A percentile compares a stretch with the other conserved stretches of the same genome.
Evolutionary conservation across 225 moss, liverwort and hornwort genomes (phyloP).

Genomic region (Polytrichum formosum): DNA sequence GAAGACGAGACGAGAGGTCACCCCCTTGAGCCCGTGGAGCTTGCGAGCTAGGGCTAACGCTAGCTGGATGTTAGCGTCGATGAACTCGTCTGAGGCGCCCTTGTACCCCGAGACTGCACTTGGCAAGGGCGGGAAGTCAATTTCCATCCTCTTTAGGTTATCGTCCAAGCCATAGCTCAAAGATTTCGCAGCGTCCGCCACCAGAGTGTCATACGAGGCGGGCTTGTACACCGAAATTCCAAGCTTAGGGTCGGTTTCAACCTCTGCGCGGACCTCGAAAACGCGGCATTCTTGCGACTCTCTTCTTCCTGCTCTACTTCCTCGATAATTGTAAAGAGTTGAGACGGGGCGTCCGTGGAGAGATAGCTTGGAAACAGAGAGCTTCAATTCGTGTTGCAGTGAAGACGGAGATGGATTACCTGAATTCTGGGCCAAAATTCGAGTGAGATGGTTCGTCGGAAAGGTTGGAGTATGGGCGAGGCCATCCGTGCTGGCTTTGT

Average conservation of each 20-base stretch:
- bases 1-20: conserved; percentile 67
- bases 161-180: conserved; percentile 67
- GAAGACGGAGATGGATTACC: too few species aligned
- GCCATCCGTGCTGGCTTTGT: neutral
- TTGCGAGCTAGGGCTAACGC: conserved; percentile 79
- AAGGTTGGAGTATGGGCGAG: neutral
- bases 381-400: too few species aligned
- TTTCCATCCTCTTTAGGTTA: conserved; percentile 63
- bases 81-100: conserved; percentile 92
- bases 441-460: conserved; percentile 12
- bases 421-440: conserved; percentile 6
- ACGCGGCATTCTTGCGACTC: conserved; percentile 1
- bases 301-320: conserved; percentile 4
- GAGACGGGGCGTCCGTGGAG: conserved; percentile 3
- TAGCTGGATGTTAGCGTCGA: conserved; percentile 90
- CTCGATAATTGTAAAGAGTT: neutral
- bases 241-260: conserved; percentile 49
- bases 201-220: conserved; percentile 63
- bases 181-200: conserved; percentile 73
- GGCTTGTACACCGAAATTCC: conserved; percentile 82
- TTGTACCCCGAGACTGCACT: conserved; percentile 92
- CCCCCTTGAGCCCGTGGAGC: conserved; percentile 52
- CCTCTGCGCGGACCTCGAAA: conserved; percentile 26
- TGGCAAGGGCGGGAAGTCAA: conserved; percentile 94
- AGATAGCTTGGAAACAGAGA: too few species aligned